These are phyloP conservation scores for Candolleomyces eurysporus DNA, from an alignment of 768 basidiomycete genomes.

Conservation along the genomic window DNA sequence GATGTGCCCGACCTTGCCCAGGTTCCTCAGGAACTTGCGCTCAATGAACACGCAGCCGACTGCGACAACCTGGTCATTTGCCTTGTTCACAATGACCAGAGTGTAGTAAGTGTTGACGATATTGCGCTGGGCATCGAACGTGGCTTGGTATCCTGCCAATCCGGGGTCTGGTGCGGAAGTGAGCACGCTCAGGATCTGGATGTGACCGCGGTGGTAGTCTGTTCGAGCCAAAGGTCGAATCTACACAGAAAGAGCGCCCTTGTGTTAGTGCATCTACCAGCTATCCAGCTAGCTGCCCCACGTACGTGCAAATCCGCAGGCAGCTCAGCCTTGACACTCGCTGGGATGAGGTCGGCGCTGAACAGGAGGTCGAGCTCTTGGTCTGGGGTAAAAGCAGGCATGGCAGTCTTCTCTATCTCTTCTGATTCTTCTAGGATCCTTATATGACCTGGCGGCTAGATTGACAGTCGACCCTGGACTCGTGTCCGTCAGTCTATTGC, in stretches of 20 bases:
- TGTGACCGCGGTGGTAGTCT: slow-evolving; percentile 81
- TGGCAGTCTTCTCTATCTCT: not conserved
- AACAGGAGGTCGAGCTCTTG: slow-evolving; percentile 75
- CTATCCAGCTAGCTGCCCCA: slow-evolving; percentile 1
- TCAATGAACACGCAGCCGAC: slow-evolving; percentile 86
- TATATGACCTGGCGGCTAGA: not conserved
- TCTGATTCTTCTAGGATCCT: not conserved
- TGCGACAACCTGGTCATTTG: slow-evolving; percentile 76
- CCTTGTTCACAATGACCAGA: slow-evolving; percentile 77
- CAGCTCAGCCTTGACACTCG: slow-evolving; percentile 56
- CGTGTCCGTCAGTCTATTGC: too few species aligned
- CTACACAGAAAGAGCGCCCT: slow-evolving; percentile 34
- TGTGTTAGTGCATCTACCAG: too few species aligned
- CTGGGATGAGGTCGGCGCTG: slow-evolving; percentile 66
- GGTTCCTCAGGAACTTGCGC: slow-evolving; percentile 86
- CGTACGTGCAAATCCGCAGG: slow-evolving; percentile 68
- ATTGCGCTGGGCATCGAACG: slow-evolving; percentile 60
- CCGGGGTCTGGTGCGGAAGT: slow-evolving; percentile 67
- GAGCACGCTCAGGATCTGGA: slow-evolving; percentile 80
- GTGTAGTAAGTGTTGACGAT: slow-evolving; percentile 71
- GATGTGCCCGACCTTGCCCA: slow-evolving; percentile 92
- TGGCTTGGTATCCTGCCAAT: slow-evolving; percentile 62
- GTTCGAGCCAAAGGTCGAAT: slow-evolving; percentile 86
- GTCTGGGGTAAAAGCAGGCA: slow-evolving; percentile 32
- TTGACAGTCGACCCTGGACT: too few species aligned